These are phyloP conservation scores for Pleurotus platypus DNA, from an alignment of 768 basidiomycete genomes.

Conservation along the genomic window DNA sequence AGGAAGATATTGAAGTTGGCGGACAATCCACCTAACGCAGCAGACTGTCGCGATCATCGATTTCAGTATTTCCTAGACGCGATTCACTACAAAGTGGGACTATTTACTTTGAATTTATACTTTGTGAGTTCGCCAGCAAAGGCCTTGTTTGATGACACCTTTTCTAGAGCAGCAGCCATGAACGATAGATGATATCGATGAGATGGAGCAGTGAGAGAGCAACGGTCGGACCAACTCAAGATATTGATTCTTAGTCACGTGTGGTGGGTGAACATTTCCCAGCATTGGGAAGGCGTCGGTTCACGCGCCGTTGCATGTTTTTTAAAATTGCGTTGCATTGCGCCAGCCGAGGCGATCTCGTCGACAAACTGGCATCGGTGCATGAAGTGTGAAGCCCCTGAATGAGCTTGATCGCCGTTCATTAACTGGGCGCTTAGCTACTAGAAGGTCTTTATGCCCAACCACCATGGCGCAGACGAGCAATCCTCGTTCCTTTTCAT, in stretches of 20 bases:
- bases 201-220: slow-evolving; percentile 9
- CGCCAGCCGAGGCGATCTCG: too few relatives aligned
- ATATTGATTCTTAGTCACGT: background rate
- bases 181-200: slow-evolving; percentile 9
- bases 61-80: too few relatives aligned
- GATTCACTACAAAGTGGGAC: too few relatives aligned
- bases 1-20: slow-evolving; percentile 89
- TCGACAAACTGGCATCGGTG: too few relatives aligned
- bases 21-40: slow-evolving; percentile 60
- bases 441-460: too few relatives aligned
- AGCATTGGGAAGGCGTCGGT: too few relatives aligned
- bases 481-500: background rate
- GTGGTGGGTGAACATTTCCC: too few relatives aligned
- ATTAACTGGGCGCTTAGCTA: too few relatives aligned
- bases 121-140: slow-evolving; percentile 82
- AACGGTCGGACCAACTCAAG: background rate
- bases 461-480: background rate
- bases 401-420: too few relatives aligned
- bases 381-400: too few relatives aligned
- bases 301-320: too few relatives aligned
- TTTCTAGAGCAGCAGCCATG: slow-evolving; percentile 43
- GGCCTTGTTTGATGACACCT: slow-evolving; percentile 71
- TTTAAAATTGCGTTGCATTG: too few relatives aligned
- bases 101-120: slow-evolving; percentile 74
- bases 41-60: slow-evolving; percentile 44